Base-by-base conservation (phyloP, 108 stramenopile species). In the Bacterosira constricta region DNA sequence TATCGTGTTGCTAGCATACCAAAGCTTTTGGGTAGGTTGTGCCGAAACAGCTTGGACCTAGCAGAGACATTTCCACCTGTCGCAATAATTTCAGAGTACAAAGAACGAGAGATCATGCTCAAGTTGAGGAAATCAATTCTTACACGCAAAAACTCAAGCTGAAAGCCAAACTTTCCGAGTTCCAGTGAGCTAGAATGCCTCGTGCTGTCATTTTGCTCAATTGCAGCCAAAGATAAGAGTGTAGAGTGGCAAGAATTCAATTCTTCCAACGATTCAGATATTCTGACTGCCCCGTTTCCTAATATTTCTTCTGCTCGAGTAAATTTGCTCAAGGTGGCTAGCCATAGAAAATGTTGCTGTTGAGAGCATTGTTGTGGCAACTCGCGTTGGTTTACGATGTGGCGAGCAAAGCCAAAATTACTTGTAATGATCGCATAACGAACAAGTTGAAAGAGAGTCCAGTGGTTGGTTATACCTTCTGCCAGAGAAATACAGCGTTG, bases 381-480 rank as follows among this genome's bases (percentile, higher is more conserved):
- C 10, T 38, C n/a, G n/a, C n/a, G 64, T 37, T 61, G 25, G 17
- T 54, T 53, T 23, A 75, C 58, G 27, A 75, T 51, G 13, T 30
- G 46, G 34, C 37, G 56, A 17, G 73, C 63, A 37, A 75, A 32
- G 25, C 45, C 32, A 38, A 66, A 75, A 29, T 59, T 66, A 9
- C 56, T 38, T 3, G 57, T 59, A 38, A 45, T 35, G 31, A 75
- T 66, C 27, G 56, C 34, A 20, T 57, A 27, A 34, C 73, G 64
- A 23, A 75, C 65, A 49, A 75, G 38, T 31, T 49, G 55, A 44
- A 57, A 75, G 32, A 75, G 61, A n/a, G 32, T 13, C 73, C 73
- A 75, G 27, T 58, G 51, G 37, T 49, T 17, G 6, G 23, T 13
- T 6, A 46, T 26, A 21, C 20, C n/a, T 39, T 55, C 62, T 36